phyloP scores from a whole-genome alignment of 129 eudicot genomes.

The Flaveria sonorensis region DNA sequence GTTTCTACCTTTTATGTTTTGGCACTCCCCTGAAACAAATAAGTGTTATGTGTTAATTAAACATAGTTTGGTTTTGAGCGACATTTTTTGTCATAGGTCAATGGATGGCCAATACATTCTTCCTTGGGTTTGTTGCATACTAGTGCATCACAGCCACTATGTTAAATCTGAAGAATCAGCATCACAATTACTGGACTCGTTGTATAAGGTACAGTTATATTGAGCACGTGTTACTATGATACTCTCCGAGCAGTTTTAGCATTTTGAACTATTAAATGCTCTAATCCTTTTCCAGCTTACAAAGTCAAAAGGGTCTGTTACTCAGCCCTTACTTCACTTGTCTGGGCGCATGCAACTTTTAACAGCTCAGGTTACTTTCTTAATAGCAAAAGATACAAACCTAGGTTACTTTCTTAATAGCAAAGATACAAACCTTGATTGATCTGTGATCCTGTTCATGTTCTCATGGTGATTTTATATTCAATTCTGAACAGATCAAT shows the following conservation, averaged over 20 bases:
- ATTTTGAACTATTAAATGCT: background rate
- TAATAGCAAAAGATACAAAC: background rate
- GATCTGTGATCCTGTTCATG: background rate
- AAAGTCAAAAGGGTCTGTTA: conserved; percentile 54
- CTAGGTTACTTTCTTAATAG: conserved; percentile 43
- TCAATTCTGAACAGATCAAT: conserved; percentile 52
- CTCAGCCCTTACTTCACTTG: conserved; percentile 58
- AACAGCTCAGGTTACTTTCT: conserved; percentile 64
- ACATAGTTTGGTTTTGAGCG: background rate
- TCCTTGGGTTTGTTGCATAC: conserved; percentile 74
- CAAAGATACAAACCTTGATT: background rate
- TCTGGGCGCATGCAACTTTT: conserved; percentile 86
- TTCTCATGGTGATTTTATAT: background rate
- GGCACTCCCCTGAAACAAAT: background rate
- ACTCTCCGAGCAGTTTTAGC: background rate
- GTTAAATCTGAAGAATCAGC: conserved; percentile 61
- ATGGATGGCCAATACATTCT: conserved; percentile 56
- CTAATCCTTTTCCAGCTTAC: conserved; percentile 48
- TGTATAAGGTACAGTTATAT: conserved; percentile 59
- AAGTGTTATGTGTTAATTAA: background rate
- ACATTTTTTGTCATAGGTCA: conserved; percentile 50
- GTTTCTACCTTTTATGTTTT: background rate
- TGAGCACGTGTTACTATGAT: conserved; percentile 1
- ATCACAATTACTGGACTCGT: conserved; percentile 56
- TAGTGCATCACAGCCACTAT: conserved; percentile 61